A percentile compares a stretch with the other conserved stretches of the same genome.
phyloP scores from a whole-genome alignment of 2,329 filamentous ascomycete genomes.

The Aspergillus latus region DNA sequence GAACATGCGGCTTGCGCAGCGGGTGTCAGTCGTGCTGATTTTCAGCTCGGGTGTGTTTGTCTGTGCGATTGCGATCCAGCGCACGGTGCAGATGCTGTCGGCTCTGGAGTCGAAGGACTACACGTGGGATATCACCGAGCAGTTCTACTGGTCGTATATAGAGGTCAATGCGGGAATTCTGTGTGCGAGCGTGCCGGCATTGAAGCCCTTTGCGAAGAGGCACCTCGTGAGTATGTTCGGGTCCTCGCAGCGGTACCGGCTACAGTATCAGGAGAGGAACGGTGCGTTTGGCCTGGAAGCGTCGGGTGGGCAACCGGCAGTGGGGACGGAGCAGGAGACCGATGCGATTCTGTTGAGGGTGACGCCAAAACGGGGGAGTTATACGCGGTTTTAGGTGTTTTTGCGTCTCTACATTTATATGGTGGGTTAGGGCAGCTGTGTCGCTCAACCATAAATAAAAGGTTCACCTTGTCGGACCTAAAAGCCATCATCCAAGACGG shows the following conservation, averaged over 20 bases:
- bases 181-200: neutral
- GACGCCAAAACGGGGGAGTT: neutral
- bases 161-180: neutral
- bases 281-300: neutral
- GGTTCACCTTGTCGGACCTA: too few species aligned
- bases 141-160: slow-evolving; percentile 3
- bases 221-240: neutral
- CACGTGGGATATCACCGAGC: slow-evolving; percentile 1
- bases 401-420: neutral
- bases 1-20: neutral
- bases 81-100: neutral
- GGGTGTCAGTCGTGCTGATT: neutral
- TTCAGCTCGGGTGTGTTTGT: neutral
- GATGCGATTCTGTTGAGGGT: neutral
- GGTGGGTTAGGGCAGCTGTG: too few species aligned
- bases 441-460: too few species aligned
- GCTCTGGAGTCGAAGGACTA: neutral
- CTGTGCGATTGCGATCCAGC: neutral
- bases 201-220: neutral
- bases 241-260: neutral
- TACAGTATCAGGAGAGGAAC: neutral
- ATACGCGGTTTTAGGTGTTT: neutral
- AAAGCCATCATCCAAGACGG: too few species aligned
- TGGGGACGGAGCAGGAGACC: neutral
- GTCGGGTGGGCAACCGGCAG: neutral